Evolutionary conservation across 768 basidiomycete species (phyloP), one percentile per base, ranked within the genome.

Genomic region (Pleurotus djamor): DNA sequence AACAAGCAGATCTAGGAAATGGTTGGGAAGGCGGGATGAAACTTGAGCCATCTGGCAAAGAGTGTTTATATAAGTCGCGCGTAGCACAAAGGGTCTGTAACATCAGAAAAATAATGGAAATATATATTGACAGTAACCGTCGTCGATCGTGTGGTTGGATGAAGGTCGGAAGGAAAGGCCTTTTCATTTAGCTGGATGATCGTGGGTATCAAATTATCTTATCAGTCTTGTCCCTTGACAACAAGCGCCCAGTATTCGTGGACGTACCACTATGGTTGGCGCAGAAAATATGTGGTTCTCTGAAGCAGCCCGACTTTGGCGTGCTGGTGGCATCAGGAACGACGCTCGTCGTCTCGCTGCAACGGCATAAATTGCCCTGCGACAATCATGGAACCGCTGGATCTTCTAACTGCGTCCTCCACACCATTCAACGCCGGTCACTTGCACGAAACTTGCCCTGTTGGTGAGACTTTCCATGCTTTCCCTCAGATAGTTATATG

Each of bases 41-140:
- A 48, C 37, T 21, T 2, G 47, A 21, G 36, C 21, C 54, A 44
- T 41, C 33, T 38, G 41, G 14, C 37, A 32, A 28, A 56, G 36
- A 34, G 41, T 38, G 8, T 56, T 50, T 56, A 56, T 17, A 56
- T 56, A 43, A 32, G 17, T 36, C 14, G 12, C 41, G 21, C 28
- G 41, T 28, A 56, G 54, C 28, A 33, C 17, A 38, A 56, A 56
- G 54, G 54, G 54, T 56, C 36, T 47, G 45, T 32, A 45, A n/a
- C 54, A 56, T 56, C 54, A 56, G 54, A 56, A 56, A 56, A 28
- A 56, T n/a, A 43, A 28, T 51, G 37, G 54, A 56, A 36, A 56
- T 28, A 17, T 41, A 56, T 32, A 38, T 33, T 56, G 37, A 44
- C 41, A 56, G 54, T 56, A 56, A 56, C 54, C 54, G 54, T 45